These are phyloP conservation scores for Solanum medicagineum DNA, from an alignment of 257 asterid species.

Conservation along the genomic window DNA sequence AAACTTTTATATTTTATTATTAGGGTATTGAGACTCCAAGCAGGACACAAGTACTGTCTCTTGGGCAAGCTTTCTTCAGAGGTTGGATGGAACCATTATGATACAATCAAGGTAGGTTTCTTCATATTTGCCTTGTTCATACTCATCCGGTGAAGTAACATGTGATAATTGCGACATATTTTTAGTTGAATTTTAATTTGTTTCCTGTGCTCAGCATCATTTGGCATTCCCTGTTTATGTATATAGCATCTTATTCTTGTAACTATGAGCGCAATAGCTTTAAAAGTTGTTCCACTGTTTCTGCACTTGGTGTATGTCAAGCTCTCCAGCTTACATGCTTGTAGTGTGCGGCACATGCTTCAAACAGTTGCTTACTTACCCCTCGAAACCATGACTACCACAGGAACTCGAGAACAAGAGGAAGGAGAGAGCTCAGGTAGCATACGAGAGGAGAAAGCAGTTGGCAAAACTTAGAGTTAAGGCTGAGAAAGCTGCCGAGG, in stretches of 20 bases:
- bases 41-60: conserved; percentile 70
- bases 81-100: conserved; percentile 90
- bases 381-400: neutral
- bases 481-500: conserved; percentile 76
- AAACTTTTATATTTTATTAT: neutral
- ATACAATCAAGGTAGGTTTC: conserved; percentile 60
- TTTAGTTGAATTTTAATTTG: neutral
- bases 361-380: neutral
- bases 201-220: neutral
- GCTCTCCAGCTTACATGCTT: neutral
- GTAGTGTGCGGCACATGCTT: neutral
- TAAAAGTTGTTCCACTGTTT: neutral
- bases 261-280: neutral
- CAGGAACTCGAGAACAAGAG: conserved; percentile 93
- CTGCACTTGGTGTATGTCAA: neutral
- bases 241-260: neutral
- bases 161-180: neutral
- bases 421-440: conserved; percentile 66
- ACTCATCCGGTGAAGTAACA: neutral
- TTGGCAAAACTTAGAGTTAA: conserved; percentile 48
- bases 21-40: conserved; percentile 89
- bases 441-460: conserved; percentile 79
- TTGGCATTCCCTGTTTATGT: neutral
- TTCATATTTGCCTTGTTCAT: neutral
- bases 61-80: conserved; percentile 82